Evolutionary conservation across 164 flowering plant genomes (phyloP), one percentile per base, ranked within the genome.

Genomic region (Berberis vulgaris): DNA sequence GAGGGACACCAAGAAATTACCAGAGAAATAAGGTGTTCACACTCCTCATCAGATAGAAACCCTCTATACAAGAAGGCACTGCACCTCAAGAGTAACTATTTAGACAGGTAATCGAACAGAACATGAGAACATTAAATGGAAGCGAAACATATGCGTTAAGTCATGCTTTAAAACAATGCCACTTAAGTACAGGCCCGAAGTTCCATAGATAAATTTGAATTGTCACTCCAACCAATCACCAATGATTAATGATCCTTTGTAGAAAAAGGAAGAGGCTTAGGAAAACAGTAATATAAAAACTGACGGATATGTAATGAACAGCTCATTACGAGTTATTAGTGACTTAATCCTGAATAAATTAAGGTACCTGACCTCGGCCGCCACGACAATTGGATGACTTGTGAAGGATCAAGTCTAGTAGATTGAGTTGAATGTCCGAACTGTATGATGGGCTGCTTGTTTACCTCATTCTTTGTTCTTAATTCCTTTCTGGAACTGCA

Each of bases 361-460:
- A 59, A 74, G 71, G 74, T 76, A 82, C 82, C 87, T 75, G 81
- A 91, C 98, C 98, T 91, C 73, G 98, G 96, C 66, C 59, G 82
- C 95, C 92, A 83, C 13, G 92, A 82, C 13, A 91, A 79, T 67
- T 79, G 89, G 61, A 74, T 62, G 43, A 82, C 94, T 58, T 77
- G 78, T 61, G 91, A 82, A 4, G 94, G 96, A 63, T 87, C 76
- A 46, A 86, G 12, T 60, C 73, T 68, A 59, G 62, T 64, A 2
- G 73, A 60, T 6, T 55, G 75, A 54, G 46, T 52, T 61, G 79
- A 66, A 44, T 39, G 71, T 11, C 71, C 66, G 60, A 67, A 58
- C 54, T 74, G 74, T 59, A 67, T 52, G 57, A 66, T 39, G 59
- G 41, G 47, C 54, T 70, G 73, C 60, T 54, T 65, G 49, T 72